Conservation (phyloP, 768 basidiomycete species). For the Boletus rubropictus region DNA sequence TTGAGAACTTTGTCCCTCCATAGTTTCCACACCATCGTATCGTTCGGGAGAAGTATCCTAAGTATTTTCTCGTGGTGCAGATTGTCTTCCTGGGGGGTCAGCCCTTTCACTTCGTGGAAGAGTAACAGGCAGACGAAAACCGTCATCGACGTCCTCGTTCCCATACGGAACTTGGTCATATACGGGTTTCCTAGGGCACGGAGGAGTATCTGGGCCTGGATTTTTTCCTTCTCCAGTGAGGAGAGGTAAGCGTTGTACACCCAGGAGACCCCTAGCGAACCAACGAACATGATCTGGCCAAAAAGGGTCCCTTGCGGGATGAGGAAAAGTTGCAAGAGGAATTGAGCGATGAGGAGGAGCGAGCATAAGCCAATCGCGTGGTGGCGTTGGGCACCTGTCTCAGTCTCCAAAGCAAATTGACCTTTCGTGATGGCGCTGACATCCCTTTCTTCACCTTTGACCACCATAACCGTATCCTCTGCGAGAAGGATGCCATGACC, state of each 20-base stretch:
- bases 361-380: constrained; percentile 27
- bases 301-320: constrained; percentile 32
- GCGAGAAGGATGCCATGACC: constrained; percentile 31
- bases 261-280: constrained; percentile 31
- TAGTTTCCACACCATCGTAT: no score
- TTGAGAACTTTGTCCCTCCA: no score
- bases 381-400: constrained; percentile 3
- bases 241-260: constrained; percentile 33
- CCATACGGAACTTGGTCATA: constrained; percentile 21
- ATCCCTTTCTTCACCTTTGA: constrained; percentile 29
- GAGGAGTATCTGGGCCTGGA: constrained; percentile 21
- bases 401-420: constrained; percentile 22
- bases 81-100: no score
- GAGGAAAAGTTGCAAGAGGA: constrained; percentile 31
- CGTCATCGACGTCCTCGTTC: constrained; percentile 18
- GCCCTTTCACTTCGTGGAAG: no score
- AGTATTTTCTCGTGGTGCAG: no score
- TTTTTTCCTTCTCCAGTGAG: constrained; percentile 33
- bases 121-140: constrained; percentile 23
- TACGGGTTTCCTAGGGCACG: constrained; percentile 15
- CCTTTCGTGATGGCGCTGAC: constrained; percentile 32
- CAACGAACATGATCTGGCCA: constrained; percentile 33
- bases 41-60: no score
- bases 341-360: constrained; percentile 29
- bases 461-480: constrained; percentile 23